Percentiles rank a stretch among this genome's conserved stretches.
These are phyloP conservation scores for Luffa aegyptiaca DNA, from an alignment of 306 rosid genomes.

Conservation along the genomic window DNA sequence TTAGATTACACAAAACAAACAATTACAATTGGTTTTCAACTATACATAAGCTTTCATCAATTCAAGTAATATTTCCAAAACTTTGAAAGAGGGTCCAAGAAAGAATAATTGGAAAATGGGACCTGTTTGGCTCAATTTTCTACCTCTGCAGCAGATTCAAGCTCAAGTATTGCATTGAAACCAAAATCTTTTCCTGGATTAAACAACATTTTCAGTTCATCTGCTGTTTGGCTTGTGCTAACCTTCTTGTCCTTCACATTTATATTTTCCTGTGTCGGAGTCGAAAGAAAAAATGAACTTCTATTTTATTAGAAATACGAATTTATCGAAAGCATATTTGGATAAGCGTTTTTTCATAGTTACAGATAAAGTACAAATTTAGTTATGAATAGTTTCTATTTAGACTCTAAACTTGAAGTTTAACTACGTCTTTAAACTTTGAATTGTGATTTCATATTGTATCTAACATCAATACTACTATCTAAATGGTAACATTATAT, in stretches of 20 bases:
- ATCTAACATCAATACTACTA: no score
- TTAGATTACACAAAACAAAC: neutral
- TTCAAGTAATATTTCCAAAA: neutral
- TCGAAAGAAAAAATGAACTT: no score
- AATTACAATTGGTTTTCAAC: neutral
- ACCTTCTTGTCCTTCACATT: constrained; percentile 61
- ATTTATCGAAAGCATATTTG: no score
- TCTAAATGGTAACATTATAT: no score
- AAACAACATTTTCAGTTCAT: constrained; percentile 49
- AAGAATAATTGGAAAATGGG: neutral
- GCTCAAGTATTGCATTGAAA: constrained; percentile 55
- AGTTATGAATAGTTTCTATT: neutral
- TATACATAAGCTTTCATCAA: neutral
- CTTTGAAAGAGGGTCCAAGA: neutral
- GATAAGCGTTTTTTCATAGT: no score
- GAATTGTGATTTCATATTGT: no score
- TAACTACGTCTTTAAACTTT: no score
- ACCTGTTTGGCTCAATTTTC: constrained; percentile 4
- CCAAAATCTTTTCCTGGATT: constrained; percentile 57
- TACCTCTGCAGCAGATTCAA: constrained; percentile 24
- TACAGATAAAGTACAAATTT: neutral
- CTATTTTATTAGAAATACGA: no score
- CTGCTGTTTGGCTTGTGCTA: constrained; percentile 52
- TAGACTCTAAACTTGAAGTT: no score
- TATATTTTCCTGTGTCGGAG: no score